These are phyloP conservation scores for Alternaria ventricosa DNA, from an alignment of 2,329 filamentous ascomycete species.

Conservation along the genomic window DNA sequence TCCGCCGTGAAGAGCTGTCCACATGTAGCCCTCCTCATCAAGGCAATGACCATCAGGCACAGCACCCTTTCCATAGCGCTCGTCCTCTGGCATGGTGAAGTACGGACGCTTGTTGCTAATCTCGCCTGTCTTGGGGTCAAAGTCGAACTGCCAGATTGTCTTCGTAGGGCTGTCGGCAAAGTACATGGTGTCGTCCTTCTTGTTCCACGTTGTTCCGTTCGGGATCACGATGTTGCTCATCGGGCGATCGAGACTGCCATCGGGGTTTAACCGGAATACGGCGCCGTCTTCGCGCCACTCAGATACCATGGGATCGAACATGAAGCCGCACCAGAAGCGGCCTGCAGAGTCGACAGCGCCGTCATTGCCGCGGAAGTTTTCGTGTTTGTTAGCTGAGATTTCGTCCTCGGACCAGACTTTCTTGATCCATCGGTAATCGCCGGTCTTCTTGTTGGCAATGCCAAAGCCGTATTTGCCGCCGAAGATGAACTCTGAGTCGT, in stretches of 20 bases:
- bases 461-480: conserved; percentile 84
- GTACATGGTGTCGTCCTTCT: conserved; percentile 75
- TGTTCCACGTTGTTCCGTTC: conserved; percentile 84
- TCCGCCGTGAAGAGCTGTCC: conserved; percentile 86
- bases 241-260: conserved; percentile 65
- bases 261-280: conserved; percentile 73
- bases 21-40: conserved; percentile 84
- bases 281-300: conserved; percentile 66
- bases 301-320: conserved; percentile 78
- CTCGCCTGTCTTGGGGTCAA: conserved; percentile 67
- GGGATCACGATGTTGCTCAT: conserved; percentile 75
- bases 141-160: conserved; percentile 78
- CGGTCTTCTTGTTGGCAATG: conserved; percentile 70
- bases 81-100: conserved; percentile 70
- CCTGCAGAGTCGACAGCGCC: conserved; percentile 81
- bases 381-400: conserved; percentile 52
- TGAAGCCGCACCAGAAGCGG: conserved; percentile 83
- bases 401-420: conserved; percentile 62
- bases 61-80: conserved; percentile 50
- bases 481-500: conserved; percentile 74
- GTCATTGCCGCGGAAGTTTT: conserved; percentile 74
- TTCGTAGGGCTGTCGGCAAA: conserved; percentile 78
- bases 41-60: conserved; percentile 84
- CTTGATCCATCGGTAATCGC: conserved; percentile 62
- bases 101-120: conserved; percentile 74